Percentiles rank a stretch among this genome's conserved stretches.
Conservation (phyloP, 2,329 filamentous ascomycete genomes). For the Aspergillus spinulosporus region DNA sequence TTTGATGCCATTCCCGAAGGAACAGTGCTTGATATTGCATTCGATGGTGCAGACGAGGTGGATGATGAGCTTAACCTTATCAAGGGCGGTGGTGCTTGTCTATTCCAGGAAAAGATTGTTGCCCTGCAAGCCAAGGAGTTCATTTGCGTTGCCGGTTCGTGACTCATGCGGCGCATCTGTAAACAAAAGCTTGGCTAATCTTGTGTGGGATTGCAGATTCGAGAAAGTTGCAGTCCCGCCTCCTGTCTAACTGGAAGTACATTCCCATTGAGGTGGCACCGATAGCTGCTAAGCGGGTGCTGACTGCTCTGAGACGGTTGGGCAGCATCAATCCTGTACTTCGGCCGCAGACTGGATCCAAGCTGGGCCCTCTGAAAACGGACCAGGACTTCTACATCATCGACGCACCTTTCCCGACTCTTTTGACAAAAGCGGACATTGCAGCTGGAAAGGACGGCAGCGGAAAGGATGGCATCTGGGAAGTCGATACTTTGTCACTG, state of each 20-base stretch:
- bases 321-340: constrained; percentile 68
- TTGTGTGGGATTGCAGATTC: constrained; percentile 62
- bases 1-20: constrained; percentile 71
- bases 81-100: constrained; percentile 94
- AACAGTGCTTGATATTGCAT: constrained; percentile 77
- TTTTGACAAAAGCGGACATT: constrained; percentile 65
- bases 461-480: constrained; percentile 70
- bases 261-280: constrained; percentile 95
- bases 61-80: constrained; percentile 94
- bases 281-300: constrained; percentile 74
- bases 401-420: constrained; percentile 80
- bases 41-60: constrained; percentile 96
- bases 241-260: constrained; percentile 73
- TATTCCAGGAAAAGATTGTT: constrained; percentile 97
- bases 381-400: constrained; percentile 89
- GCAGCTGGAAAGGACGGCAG: constrained; percentile 51
- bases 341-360: constrained; percentile 56
- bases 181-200: not conserved
- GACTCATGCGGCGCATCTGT: not conserved
- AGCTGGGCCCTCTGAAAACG: constrained; percentile 80
- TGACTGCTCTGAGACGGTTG: constrained; percentile 68
- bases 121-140: constrained; percentile 82
- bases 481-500: constrained; percentile 71
- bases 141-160: constrained; percentile 76
- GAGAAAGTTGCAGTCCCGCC: constrained; percentile 77